Evolutionary conservation across 176 grass and related monocot species (phyloP).

Genomic region (Bothriochloa decipiens): DNA sequence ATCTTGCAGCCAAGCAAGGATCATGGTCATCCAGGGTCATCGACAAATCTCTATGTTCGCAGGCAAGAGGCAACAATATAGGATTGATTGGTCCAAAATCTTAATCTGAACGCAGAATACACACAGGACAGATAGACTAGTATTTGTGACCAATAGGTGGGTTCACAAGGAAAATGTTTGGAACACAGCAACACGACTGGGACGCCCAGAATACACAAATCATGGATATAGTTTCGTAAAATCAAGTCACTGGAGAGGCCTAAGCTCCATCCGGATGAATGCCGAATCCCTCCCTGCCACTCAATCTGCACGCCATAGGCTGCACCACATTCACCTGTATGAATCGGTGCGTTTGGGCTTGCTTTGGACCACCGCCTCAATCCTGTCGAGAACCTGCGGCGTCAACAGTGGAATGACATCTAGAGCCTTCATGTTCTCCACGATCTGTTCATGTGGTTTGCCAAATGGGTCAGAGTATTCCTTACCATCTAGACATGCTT

Average conservation of each 20-base stretch:
- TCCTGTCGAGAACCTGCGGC: conserved; percentile 79
- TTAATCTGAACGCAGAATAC: conserved; percentile 26
- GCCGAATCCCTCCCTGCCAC: conserved; percentile 6
- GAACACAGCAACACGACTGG: conserved; percentile 9
- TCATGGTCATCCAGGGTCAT: background rate
- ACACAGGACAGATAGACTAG: conserved; percentile 11
- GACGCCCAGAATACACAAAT: conserved; percentile 20
- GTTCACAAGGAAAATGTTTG: conserved; percentile 30
- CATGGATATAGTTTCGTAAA: background rate
- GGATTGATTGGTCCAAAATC: conserved; percentile 19
- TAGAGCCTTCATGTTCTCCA: conserved; percentile 96
- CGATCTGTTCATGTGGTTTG: conserved; percentile 56
- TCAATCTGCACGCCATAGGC: conserved; percentile 9
- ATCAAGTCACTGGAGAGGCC: conserved; percentile 10
- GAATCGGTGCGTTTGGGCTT: conserved; percentile 93
- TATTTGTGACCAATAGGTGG: background rate
- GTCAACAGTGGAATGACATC: conserved; percentile 81
- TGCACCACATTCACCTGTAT: conserved; percentile 60
- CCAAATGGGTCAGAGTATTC: background rate
- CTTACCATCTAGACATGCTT: background rate
- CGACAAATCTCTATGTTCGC: background rate
- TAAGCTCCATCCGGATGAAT: conserved; percentile 22
- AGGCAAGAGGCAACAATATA: background rate
- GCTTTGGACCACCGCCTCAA: conserved; percentile 82
- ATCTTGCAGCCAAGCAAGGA: background rate